A percentile compares a stretch with the other conserved stretches of the same genome.
phyloP scores from a whole-genome alignment of 2,329 filamentous ascomycete species.

The Pseudogymnoascus sp. region DNA sequence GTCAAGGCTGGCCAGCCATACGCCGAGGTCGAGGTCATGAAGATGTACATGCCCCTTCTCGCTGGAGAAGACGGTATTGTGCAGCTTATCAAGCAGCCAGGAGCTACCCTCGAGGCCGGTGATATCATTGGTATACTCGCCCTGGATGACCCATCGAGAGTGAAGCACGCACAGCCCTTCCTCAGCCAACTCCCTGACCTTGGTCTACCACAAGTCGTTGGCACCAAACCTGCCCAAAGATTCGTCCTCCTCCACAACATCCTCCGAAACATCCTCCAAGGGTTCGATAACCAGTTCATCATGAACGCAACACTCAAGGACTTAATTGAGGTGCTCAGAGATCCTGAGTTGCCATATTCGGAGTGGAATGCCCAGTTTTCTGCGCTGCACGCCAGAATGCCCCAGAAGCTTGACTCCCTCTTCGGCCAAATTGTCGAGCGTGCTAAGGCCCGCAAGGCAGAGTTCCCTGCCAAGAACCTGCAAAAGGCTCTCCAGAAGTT shows the following conservation, averaged over 20 bases:
- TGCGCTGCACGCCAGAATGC: slow-evolving; percentile 94
- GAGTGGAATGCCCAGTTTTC: slow-evolving; percentile 96
- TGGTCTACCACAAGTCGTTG: slow-evolving; percentile 78
- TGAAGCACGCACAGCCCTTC: slow-evolving; percentile 95
- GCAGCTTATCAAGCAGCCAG: slow-evolving; percentile 97
- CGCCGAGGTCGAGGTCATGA: slow-evolving; percentile 99
- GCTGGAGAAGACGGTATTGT: slow-evolving; percentile 93
- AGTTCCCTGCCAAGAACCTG: slow-evolving; percentile 89
- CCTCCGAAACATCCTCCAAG: slow-evolving; percentile 79
- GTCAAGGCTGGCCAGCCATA: slow-evolving; percentile 87
- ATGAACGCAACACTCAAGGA: slow-evolving; percentile 83
- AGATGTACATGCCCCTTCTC: slow-evolving; percentile 99
- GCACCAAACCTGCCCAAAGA: slow-evolving; percentile 84
- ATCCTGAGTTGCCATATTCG: slow-evolving; percentile 87
- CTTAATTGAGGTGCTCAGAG: slow-evolving; percentile 80
- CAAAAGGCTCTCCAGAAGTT: slow-evolving; percentile 81
- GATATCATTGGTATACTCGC: slow-evolving; percentile 97
- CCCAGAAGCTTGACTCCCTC: slow-evolving; percentile 77
- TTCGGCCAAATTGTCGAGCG: slow-evolving; percentile 83
- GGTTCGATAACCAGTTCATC: slow-evolving; percentile 96
- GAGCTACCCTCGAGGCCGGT: slow-evolving; percentile 93
- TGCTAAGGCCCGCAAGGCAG: slow-evolving; percentile 65
- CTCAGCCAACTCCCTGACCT: slow-evolving; percentile 81
- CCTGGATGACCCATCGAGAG: slow-evolving; percentile 87
- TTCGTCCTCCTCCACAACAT: slow-evolving; percentile 72